phyloP scores from a whole-genome alignment of 768 basidiomycete species.

The Termitomyces titanicus region DNA sequence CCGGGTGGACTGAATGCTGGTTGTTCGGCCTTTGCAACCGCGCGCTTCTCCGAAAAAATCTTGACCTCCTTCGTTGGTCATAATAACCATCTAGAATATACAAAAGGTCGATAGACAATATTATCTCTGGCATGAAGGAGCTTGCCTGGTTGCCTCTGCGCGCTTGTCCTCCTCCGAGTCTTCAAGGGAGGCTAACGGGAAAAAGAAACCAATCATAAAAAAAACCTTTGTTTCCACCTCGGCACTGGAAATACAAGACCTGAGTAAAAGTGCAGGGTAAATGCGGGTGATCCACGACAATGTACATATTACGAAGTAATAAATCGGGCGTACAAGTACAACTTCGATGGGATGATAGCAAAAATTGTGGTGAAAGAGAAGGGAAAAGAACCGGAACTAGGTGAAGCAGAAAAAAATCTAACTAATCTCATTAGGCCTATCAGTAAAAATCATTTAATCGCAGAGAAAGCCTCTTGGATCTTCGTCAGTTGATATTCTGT shows the following conservation, averaged over 20 bases:
- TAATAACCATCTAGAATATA: conserved; percentile 21
- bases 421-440: not conserved
- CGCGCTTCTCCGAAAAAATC: conserved; percentile 29
- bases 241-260: too few species aligned
- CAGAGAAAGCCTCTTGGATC: conserved; percentile 41
- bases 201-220: too few species aligned
- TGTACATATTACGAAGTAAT: too few species aligned
- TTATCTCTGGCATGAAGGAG: not conserved
- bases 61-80: conserved; percentile 28
- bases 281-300: too few species aligned
- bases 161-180: conserved; percentile 38
- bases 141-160: conserved; percentile 33
- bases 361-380: not conserved
- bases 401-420: not conserved
- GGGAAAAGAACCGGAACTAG: not conserved
- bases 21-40: conserved; percentile 29
- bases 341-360: not conserved
- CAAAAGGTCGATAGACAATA: not conserved
- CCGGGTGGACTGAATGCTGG: conserved; percentile 29
- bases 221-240: too few species aligned
- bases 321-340: not conserved
- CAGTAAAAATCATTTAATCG: too few species aligned
- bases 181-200: too few species aligned
- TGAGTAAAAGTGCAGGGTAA: too few species aligned
- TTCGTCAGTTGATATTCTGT: conserved; percentile 43